These are phyloP conservation scores for Boletellus emodensis DNA, from an alignment of 768 basidiomycete species.

Conservation along the genomic window DNA sequence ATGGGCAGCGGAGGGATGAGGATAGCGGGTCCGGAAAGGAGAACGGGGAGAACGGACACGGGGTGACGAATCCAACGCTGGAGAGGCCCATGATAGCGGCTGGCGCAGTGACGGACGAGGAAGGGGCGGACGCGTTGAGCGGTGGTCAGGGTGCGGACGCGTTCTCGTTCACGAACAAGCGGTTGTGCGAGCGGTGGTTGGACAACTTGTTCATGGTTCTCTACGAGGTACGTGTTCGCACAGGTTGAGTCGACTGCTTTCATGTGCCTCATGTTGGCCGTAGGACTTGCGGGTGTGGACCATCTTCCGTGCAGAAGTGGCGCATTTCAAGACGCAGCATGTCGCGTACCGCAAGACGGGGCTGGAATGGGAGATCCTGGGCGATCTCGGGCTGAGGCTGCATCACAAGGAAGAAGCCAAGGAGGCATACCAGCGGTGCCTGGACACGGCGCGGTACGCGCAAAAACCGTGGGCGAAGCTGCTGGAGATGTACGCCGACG, in stretches of 20 bases:
- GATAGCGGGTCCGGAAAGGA: conserved; percentile 22
- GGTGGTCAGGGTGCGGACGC: conserved; percentile 44
- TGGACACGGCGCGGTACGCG: conserved; percentile 82
- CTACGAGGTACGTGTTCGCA: conserved; percentile 66
- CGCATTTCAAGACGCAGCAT: conserved; percentile 98
- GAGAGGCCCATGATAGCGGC: conserved; percentile 45
- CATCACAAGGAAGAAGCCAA: conserved; percentile 99
- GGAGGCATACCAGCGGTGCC: conserved; percentile 93
- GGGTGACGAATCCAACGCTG: conserved; percentile 27
- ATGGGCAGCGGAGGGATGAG: not conserved
- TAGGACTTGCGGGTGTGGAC: conserved; percentile 98
- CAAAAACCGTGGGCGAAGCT: conserved; percentile 91
- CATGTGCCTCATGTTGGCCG: not conserved
- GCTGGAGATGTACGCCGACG: conserved; percentile 95
- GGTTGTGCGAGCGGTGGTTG: conserved; percentile 95
- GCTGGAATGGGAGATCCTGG: conserved; percentile 96
- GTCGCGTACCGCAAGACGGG: conserved; percentile 97
- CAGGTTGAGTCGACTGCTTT: too few relatives aligned
- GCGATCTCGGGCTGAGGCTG: conserved; percentile 87
- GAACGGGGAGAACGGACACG: not conserved
- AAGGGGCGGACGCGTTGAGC: conserved; percentile 20
- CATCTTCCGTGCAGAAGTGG: conserved; percentile 97
- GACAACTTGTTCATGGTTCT: conserved; percentile 98
- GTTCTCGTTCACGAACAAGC: conserved; percentile 93
- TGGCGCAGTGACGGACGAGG: conserved; percentile 27